Evolutionary conservation across 2,329 filamentous ascomycete genomes (phyloP).

Genomic region (Hymenoscyphus infarciens): DNA sequence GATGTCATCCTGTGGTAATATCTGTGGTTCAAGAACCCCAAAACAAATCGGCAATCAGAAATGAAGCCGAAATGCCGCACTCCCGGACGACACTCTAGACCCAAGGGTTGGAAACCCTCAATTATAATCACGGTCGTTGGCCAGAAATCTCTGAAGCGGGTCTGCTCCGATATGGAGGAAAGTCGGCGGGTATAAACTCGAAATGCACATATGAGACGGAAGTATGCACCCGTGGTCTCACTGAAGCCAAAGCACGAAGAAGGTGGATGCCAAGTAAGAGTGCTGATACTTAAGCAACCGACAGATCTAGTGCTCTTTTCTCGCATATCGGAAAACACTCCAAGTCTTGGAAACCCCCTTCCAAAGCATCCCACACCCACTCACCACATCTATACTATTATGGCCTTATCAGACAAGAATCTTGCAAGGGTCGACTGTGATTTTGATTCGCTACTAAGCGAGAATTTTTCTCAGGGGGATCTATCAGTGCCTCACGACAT

Average conservation of each 20-base stretch:
- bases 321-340: background rate
- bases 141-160: background rate
- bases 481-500: background rate
- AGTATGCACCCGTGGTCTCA: conserved; percentile 2
- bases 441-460: conserved; percentile 6
- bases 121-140: background rate
- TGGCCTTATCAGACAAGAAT: background rate
- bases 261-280: background rate
- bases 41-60: background rate
- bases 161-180: background rate
- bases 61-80: conserved; percentile 3
- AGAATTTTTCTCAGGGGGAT: background rate
- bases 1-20: conserved; percentile 3
- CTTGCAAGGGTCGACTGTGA: background rate
- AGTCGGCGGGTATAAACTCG: background rate
- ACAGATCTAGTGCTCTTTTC: background rate
- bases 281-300: conserved; percentile 3
- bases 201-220: background rate
- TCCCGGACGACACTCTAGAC: background rate
- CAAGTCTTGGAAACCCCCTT: background rate
- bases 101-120: background rate
- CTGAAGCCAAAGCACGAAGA: background rate
- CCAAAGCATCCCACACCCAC: background rate
- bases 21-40: background rate
- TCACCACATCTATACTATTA: background rate